phyloP scores from a whole-genome alignment of 2,329 filamentous ascomycete species.

The Fusarium paranaense region DNA sequence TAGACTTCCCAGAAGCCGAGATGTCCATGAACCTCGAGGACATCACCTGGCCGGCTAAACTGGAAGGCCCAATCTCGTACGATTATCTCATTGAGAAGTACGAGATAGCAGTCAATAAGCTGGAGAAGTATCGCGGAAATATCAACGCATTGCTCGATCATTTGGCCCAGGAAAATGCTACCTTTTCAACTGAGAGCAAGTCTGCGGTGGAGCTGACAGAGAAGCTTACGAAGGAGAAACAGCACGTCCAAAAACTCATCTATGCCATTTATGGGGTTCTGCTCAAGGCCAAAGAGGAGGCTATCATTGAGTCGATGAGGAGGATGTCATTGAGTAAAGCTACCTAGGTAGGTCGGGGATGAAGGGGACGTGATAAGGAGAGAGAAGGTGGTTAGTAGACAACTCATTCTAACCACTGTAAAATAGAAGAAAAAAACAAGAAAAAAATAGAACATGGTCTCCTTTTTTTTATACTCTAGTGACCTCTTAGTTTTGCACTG shows the following conservation, averaged over 20 bases:
- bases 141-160: not conserved
- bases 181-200: not conserved
- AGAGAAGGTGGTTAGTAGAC: not conserved
- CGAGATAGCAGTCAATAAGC: not conserved
- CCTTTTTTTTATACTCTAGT: not conserved
- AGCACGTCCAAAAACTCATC: not conserved
- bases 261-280: not conserved
- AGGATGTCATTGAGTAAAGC: not conserved
- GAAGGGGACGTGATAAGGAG: not conserved
- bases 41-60: not conserved
- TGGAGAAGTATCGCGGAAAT: not conserved
- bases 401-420: not conserved
- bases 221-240: not conserved
- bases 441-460: not conserved
- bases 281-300: not conserved
- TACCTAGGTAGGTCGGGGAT: not conserved
- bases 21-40: not conserved
- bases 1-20: not conserved
- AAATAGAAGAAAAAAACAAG: not conserved
- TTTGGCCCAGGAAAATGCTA: not conserved
- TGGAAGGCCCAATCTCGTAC: not conserved
- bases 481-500: not conserved
- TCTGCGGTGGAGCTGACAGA: not conserved
- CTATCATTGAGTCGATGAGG: not conserved
- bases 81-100: not conserved